These are phyloP conservation scores for Tulasnella sp. DNA, from an alignment of 768 basidiomycete species.

Conservation along the genomic window DNA sequence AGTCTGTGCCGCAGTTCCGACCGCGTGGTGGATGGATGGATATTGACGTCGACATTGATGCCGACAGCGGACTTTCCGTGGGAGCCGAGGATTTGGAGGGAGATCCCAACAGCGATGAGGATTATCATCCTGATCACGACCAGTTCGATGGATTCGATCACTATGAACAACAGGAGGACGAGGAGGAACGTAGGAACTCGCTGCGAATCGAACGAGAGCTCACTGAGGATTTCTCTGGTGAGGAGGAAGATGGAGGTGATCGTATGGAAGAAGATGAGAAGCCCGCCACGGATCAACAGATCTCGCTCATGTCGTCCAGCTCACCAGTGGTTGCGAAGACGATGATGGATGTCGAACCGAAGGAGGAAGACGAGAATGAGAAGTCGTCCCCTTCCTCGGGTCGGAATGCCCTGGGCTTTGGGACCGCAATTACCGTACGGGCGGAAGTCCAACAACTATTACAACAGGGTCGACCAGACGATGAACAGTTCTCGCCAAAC, in stretches of 20 bases:
- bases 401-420: background rate
- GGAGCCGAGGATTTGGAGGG: conserved; percentile 24
- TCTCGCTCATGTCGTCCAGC: background rate
- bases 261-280: conserved; percentile 1
- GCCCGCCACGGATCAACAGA: background rate
- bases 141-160: background rate
- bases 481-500: no score
- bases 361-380: background rate
- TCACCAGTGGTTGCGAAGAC: background rate
- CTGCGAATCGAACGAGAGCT: conserved; percentile 5
- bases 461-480: no score
- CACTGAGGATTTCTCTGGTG: conserved; percentile 7
- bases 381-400: background rate
- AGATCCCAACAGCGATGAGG: conserved; percentile 27
- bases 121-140: conserved; percentile 27
- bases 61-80: background rate
- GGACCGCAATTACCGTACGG: no score
- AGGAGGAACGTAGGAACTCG: background rate
- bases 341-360: background rate
- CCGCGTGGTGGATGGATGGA: background rate
- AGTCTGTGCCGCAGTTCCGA: background rate
- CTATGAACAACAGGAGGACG: background rate
- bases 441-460: no score
- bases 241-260: background rate
- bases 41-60: no score